Conservation (phyloP, 1,284 basidiomycete species). For the Volvariella surrecta region DNA sequence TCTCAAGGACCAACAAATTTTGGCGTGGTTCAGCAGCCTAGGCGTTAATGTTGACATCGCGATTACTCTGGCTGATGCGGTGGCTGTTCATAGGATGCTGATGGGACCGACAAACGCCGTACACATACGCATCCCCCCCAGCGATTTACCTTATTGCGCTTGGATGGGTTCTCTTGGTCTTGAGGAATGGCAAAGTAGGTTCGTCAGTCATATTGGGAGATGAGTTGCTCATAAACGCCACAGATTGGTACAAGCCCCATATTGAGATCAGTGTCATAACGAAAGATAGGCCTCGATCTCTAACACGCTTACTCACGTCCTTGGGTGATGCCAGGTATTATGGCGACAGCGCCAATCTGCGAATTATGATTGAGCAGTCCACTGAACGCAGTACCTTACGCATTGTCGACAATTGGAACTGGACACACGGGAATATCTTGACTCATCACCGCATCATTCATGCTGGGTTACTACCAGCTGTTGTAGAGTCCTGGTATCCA, state of each 20-base stretch:
- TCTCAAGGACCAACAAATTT: no score
- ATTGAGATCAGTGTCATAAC: constrained; percentile 71
- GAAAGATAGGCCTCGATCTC: constrained; percentile 65
- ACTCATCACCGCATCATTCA: constrained; percentile 65
- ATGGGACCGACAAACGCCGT: no score
- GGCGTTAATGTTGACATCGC: not conserved
- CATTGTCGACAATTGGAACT: constrained; percentile 41
- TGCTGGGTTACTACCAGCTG: constrained; percentile 69
- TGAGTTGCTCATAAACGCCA: not conserved
- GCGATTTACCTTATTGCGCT: constrained; percentile 43
- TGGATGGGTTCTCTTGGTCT: constrained; percentile 60
- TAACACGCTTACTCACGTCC: constrained; percentile 57
- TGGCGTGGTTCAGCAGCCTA: no score
- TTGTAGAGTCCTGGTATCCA: constrained; percentile 85
- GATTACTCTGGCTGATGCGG: not conserved
- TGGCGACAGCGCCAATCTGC: constrained; percentile 54
- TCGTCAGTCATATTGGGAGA: constrained; percentile 2
- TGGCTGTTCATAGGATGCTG: not conserved
- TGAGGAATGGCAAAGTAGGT: constrained; percentile 47
- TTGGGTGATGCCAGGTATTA: constrained; percentile 54
- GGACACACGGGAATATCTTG: constrained; percentile 51
- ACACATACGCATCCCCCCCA: constrained; percentile 29
- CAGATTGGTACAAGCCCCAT: constrained; percentile 67
- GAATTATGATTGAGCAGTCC: constrained; percentile 70
- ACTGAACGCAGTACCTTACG: constrained; percentile 52